Percentiles rank a stretch among this genome's conserved stretches.
These are phyloP conservation scores for Dalbergia oliveri DNA, from an alignment of 306 rosid species.

Conservation along the genomic window DNA sequence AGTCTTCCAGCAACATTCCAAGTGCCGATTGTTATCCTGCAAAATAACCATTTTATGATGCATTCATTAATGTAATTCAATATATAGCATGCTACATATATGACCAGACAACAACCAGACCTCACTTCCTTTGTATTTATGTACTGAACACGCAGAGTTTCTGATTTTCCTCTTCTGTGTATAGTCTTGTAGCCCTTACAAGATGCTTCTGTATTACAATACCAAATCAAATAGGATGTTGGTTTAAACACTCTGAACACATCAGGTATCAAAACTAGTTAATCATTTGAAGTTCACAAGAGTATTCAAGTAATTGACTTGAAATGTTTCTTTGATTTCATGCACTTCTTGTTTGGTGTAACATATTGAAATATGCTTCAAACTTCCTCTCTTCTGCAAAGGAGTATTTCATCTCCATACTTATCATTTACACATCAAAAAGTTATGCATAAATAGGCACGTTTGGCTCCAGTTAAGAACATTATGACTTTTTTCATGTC, in stretches of 20 bases:
- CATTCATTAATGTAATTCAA: conserved; percentile 37
- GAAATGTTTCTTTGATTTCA: conserved; percentile 1
- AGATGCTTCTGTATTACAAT: conserved; percentile 57
- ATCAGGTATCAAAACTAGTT: conserved; percentile 9
- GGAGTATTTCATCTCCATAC: neutral
- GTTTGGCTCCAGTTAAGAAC: conserved; percentile 19
- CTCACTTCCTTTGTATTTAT: conserved; percentile 89
- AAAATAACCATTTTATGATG: conserved; percentile 47
- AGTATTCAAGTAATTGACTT: neutral
- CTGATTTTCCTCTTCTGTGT: conserved; percentile 93
- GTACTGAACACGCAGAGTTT: conserved; percentile 89
- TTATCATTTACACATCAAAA: conserved; percentile 8
- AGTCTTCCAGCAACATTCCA: conserved; percentile 94
- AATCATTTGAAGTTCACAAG: conserved; percentile 40
- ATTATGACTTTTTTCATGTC: conserved; percentile 8
- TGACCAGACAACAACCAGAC: conserved; percentile 50
- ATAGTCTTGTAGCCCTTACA: conserved; percentile 51
- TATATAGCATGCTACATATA: conserved; percentile 29
- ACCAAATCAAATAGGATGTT: conserved; percentile 10
- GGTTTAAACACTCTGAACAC: conserved; percentile 5
- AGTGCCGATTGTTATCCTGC: conserved; percentile 79
- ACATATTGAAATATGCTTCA: conserved; percentile 2
- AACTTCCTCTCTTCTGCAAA: neutral
- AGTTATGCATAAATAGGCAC: neutral
- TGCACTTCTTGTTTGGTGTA: neutral